A percentile compares a stretch with the other conserved stretches of the same genome.
Evolutionary conservation across 805 yeast genomes (phyloP).

Genomic region (Kodamaea nitidulidarum): DNA sequence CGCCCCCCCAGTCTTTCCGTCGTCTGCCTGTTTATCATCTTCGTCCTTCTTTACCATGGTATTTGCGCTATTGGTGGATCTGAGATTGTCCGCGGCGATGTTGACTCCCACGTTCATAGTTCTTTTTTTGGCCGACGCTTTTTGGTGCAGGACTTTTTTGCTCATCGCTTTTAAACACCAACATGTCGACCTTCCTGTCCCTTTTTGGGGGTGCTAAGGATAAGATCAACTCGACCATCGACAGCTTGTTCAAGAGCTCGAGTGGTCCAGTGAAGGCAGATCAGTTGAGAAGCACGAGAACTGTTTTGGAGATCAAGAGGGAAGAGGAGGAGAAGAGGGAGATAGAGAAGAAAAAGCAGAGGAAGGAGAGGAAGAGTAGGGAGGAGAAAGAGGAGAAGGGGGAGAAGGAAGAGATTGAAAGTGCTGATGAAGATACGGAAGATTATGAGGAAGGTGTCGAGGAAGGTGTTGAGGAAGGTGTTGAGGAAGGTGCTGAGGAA

Average conservation of each 20-base stretch:
- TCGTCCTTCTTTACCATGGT: background rate
- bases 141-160: conserved; percentile 2
- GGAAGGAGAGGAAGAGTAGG: too few relatives aligned
- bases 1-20: background rate
- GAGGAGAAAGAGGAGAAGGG: conserved; percentile 6
- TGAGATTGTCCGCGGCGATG: background rate
- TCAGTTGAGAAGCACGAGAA: conserved; percentile 25
- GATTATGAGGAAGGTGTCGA: conserved; percentile 32
- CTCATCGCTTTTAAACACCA: conserved; percentile 6
- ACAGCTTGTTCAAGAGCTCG: conserved; percentile 27
- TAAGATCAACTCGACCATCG: conserved; percentile 17
- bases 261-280: conserved; percentile 48
- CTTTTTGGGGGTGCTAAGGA: conserved; percentile 27
- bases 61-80: too few relatives aligned
- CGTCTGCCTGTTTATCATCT: background rate
- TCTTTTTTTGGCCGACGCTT: conserved; percentile 2
- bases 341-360: conserved; percentile 20
- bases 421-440: conserved; percentile 7
- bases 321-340: conserved; percentile 11
- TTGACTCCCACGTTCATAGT: conserved; percentile 1
- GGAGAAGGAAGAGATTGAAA: conserved; percentile 13
- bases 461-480: conserved; percentile 54
- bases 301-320: conserved; percentile 18
- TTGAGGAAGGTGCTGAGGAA: conserved; percentile 17
- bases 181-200: conserved; percentile 34